These are phyloP conservation scores for Hygrocybe coccinea DNA, from an alignment of 768 basidiomycete species.

Conservation along the genomic window DNA sequence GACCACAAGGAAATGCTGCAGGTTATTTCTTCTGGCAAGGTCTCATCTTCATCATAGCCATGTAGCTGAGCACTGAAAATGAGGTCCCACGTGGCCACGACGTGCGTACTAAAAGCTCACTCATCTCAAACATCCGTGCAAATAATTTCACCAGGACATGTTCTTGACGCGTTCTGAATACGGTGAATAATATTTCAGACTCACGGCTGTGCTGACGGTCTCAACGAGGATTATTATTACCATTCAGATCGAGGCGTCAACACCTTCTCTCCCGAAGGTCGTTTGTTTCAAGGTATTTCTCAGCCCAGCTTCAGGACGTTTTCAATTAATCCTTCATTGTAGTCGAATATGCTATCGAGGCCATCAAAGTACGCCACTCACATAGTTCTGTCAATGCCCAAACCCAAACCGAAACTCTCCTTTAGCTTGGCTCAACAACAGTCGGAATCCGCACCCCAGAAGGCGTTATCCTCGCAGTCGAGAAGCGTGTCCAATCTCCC, in stretches of 20 bases:
- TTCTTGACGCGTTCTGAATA: slow-evolving; percentile 96
- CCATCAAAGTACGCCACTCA: slow-evolving; percentile 76
- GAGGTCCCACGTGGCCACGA: background rate
- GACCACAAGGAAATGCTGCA: no score
- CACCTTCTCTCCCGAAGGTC: slow-evolving; percentile 98
- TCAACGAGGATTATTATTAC: slow-evolving; percentile 4
- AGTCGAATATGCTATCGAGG: slow-evolving; percentile 99
- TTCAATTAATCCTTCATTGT: slow-evolving; percentile 16
- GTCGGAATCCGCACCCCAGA: slow-evolving; percentile 89
- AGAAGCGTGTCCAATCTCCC: slow-evolving; percentile 97
- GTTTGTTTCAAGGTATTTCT: slow-evolving; percentile 88
- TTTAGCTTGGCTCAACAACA: slow-evolving; percentile 93
- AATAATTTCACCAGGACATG: slow-evolving; percentile 42
- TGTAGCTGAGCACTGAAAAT: no score
- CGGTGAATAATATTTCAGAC: slow-evolving; percentile 42
- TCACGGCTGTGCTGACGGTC: background rate
- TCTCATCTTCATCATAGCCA: no score
- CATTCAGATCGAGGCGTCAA: slow-evolving; percentile 91
- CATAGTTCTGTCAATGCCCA: background rate
- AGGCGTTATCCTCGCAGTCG: slow-evolving; percentile 91
- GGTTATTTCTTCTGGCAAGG: no score
- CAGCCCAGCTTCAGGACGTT: background rate
- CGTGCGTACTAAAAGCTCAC: no score
- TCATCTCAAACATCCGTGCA: background rate
- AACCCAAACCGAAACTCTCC: slow-evolving; percentile 5